These are phyloP conservation scores for Phytophthora pistaciae DNA, from an alignment of 352 stramenopile genomes.

Conservation along the genomic window DNA sequence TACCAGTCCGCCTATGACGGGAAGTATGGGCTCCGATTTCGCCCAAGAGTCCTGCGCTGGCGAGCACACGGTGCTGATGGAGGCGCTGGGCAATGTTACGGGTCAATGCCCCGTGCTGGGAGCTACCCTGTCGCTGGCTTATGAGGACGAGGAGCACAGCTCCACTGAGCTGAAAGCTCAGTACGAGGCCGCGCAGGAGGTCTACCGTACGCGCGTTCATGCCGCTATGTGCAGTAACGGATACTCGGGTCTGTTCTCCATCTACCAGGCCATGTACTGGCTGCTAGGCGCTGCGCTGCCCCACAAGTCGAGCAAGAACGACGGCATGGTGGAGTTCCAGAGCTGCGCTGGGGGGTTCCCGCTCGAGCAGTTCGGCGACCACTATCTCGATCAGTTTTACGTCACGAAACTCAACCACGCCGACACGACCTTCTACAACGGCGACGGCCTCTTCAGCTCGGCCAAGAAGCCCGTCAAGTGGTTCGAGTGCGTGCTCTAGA, in stretches of 20 bases:
- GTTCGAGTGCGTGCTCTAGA: conserved; percentile 76
- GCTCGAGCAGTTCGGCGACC: conserved; percentile 39
- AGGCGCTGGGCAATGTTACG: conserved; percentile 40
- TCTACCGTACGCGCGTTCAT: conserved; percentile 41
- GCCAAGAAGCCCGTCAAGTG: conserved; percentile 73
- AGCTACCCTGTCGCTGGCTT: conserved; percentile 45
- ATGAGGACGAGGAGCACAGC: conserved; percentile 38
- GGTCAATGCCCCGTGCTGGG: conserved; percentile 42
- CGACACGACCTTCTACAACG: conserved; percentile 71
- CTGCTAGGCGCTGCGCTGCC: conserved; percentile 36
- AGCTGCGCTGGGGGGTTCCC: conserved; percentile 58
- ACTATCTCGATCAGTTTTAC: conserved; percentile 63
- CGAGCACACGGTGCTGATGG: conserved; percentile 37
- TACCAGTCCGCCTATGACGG: conserved; percentile 49
- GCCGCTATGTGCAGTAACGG: conserved; percentile 53
- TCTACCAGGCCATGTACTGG: conserved; percentile 40
- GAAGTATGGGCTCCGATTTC: conserved; percentile 63
- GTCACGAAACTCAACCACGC: conserved; percentile 69
- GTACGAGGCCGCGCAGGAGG: conserved; percentile 43
- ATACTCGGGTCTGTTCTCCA: conserved; percentile 48
- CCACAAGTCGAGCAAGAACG: conserved; percentile 50
- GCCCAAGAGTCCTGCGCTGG: conserved; percentile 42
- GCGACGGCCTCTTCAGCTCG: conserved; percentile 56
- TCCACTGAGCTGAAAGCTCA: conserved; percentile 24
- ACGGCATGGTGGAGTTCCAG: conserved; percentile 62